Percentiles rank a stretch among this genome's conserved stretches.
phyloP scores from a whole-genome alignment of 2,329 filamentous ascomycete species.

The Monilinia fructigena region DNA sequence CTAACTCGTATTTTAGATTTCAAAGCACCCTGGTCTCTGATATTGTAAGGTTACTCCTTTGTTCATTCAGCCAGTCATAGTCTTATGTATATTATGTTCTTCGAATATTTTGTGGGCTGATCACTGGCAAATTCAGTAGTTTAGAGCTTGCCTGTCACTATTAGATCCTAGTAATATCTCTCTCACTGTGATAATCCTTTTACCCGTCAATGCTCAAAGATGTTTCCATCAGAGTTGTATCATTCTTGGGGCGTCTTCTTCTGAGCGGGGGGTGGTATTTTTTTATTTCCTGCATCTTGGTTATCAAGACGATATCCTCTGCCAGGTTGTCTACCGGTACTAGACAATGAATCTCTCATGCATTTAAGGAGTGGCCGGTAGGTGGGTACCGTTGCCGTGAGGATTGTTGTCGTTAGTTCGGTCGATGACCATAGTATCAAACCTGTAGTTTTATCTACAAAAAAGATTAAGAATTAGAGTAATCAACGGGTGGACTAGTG shows the following conservation, averaged over 20 bases:
- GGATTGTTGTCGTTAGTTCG: constrained; percentile 40
- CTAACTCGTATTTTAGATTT: not conserved
- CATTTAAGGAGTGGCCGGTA: constrained; percentile 35
- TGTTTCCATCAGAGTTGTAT: constrained; percentile 5
- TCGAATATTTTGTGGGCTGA: not conserved
- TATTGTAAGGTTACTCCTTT: not conserved
- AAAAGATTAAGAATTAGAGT: not conserved
- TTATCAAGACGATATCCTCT: constrained; percentile 6
- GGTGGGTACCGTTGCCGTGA: constrained; percentile 38
- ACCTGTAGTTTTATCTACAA: constrained; percentile 33
- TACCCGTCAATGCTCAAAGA: not conserved
- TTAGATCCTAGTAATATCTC: not conserved
- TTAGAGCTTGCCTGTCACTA: not conserved
- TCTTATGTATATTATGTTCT: not conserved
- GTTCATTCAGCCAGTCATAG: not conserved
- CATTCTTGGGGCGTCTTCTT: not conserved
- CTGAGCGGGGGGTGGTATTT: not conserved
- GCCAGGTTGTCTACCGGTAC: not conserved
- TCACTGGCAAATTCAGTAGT: not conserved
- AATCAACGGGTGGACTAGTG: not conserved
- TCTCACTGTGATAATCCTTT: not conserved
- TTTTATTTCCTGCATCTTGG: not conserved
- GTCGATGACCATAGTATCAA: constrained; percentile 49
- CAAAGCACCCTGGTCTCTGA: not conserved
- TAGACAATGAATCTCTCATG: not conserved